Conservation (phyloP, 371 early-diverging fungal species). For the Blastocladiella emersonii region DNA sequence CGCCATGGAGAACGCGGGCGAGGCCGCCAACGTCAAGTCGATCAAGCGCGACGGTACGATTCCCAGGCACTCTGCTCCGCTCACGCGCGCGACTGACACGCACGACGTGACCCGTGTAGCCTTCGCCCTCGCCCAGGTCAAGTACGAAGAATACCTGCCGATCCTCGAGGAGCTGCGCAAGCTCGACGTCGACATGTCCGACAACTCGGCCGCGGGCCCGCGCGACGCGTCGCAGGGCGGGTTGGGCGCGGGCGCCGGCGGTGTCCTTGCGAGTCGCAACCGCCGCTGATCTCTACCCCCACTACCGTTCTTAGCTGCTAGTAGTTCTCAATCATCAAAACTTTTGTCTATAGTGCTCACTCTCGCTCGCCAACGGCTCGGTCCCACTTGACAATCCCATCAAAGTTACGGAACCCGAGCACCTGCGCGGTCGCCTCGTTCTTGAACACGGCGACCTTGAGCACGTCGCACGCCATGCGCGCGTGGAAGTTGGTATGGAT, state of each 20-base stretch:
- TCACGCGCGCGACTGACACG: no score
- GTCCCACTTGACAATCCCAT: slow-evolving; percentile 34
- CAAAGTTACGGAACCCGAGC: slow-evolving; percentile 46
- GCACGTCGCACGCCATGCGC: slow-evolving; percentile 39
- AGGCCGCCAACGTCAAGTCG: slow-evolving; percentile 16
- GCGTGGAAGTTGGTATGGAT: slow-evolving; percentile 59
- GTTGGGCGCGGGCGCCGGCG: no score
- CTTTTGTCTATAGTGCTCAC: no score
- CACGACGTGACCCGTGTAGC: background rate
- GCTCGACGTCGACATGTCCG: slow-evolving; percentile 17
- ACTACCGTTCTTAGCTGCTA: no score
- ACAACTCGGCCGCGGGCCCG: background rate
- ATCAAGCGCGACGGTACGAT: slow-evolving; percentile 21
- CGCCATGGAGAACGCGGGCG: slow-evolving; percentile 15
- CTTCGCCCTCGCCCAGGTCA: slow-evolving; percentile 22
- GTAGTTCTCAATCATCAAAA: no score
- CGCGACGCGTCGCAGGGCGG: no score
- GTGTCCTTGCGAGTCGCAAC: no score
- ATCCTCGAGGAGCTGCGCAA: slow-evolving; percentile 25
- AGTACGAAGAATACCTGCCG: slow-evolving; percentile 25
- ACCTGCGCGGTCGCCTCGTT: slow-evolving; percentile 44
- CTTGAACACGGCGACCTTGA: slow-evolving; percentile 62
- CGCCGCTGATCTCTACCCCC: no score
- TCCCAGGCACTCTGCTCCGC: no score
- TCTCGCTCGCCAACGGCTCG: no score